A percentile compares a stretch with the other conserved stretches of the same genome.
Conservation (phyloP, 768 basidiomycete genomes). For the Wakefieldia striispora region DNA sequence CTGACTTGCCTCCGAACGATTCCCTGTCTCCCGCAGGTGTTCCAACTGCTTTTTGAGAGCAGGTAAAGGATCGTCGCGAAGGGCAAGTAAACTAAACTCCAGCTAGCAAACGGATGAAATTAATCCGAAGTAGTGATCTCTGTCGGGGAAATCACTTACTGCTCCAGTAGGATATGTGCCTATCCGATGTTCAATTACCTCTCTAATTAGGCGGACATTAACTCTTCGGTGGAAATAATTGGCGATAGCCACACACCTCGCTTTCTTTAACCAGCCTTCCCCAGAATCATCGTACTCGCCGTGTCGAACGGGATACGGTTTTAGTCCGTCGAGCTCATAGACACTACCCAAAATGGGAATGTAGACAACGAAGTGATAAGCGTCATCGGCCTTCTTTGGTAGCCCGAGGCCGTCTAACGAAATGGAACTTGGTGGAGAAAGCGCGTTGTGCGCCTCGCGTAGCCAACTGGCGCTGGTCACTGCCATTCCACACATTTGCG, state of each 20-base stretch:
- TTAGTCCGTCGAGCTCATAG: slow-evolving; percentile 94
- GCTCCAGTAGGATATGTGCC: slow-evolving; percentile 86
- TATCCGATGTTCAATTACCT: slow-evolving; percentile 86
- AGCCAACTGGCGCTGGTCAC: slow-evolving; percentile 81
- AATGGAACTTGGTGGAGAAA: slow-evolving; percentile 87
- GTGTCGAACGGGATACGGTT: slow-evolving; percentile 75
- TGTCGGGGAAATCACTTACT: slow-evolving; percentile 45
- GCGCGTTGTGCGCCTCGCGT: slow-evolving; percentile 84
- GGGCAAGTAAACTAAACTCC: slow-evolving; percentile 88
- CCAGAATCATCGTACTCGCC: slow-evolving; percentile 63
- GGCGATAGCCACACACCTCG: slow-evolving; percentile 47
- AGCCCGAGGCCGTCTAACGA: slow-evolving; percentile 81
- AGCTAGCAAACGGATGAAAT: slow-evolving; percentile 46
- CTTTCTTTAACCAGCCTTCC: slow-evolving; percentile 82
- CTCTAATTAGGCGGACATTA: slow-evolving; percentile 42
- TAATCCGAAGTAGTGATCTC: slow-evolving; percentile 1
- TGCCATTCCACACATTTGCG: slow-evolving; percentile 78
- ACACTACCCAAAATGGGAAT: slow-evolving; percentile 78
- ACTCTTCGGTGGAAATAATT: slow-evolving; percentile 8
- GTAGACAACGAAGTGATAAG: slow-evolving; percentile 97
- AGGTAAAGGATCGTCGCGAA: slow-evolving; percentile 81
- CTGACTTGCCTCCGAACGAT: slow-evolving; percentile 48
- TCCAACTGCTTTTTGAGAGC: slow-evolving; percentile 58
- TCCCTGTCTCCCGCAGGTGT: slow-evolving; percentile 42
- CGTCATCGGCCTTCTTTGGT: slow-evolving; percentile 70